Percentiles rank a stretch among this genome's conserved stretches.
These are phyloP conservation scores for Xylaria multiplex DNA, from an alignment of 2,329 filamentous ascomycete genomes.

Conservation along the genomic window DNA sequence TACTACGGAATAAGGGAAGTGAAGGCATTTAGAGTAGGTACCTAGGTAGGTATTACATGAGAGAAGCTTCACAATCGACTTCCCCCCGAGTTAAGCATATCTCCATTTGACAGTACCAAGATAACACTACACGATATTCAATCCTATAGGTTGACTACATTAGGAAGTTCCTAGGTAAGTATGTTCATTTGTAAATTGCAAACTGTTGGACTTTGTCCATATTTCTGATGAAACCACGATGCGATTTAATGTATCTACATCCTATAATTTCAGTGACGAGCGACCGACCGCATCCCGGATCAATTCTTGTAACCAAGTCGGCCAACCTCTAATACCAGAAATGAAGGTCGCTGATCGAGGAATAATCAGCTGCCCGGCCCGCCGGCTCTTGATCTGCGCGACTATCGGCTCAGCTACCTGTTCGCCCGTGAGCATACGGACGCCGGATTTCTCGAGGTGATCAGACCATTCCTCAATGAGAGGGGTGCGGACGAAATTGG, in stretches of 20 bases:
- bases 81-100: too few relatives aligned
- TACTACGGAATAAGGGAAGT: too few relatives aligned
- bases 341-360: slow-evolving; percentile 11
- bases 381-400: slow-evolving; percentile 33
- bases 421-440: slow-evolving; percentile 31
- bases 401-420: slow-evolving; percentile 36
- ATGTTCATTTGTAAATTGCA: neutral
- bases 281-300: slow-evolving; percentile 24
- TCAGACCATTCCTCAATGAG: slow-evolving; percentile 23
- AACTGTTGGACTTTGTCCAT: neutral
- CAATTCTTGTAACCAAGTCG: slow-evolving; percentile 34
- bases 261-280: neutral
- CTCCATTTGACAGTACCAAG: too few relatives aligned
- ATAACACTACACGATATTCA: neutral
- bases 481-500: slow-evolving; percentile 35
- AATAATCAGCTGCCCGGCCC: slow-evolving; percentile 34
- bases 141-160: neutral
- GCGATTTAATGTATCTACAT: neutral
- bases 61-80: too few relatives aligned
- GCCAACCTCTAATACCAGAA: slow-evolving; percentile 34
- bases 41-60: too few relatives aligned
- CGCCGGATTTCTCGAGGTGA: slow-evolving; percentile 26
- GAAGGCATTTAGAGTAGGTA: too few relatives aligned
- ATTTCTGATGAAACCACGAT: neutral
- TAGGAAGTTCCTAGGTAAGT: neutral